Conservation (phyloP, 139 green algal species). For the Asterochloris sp. region DNA sequence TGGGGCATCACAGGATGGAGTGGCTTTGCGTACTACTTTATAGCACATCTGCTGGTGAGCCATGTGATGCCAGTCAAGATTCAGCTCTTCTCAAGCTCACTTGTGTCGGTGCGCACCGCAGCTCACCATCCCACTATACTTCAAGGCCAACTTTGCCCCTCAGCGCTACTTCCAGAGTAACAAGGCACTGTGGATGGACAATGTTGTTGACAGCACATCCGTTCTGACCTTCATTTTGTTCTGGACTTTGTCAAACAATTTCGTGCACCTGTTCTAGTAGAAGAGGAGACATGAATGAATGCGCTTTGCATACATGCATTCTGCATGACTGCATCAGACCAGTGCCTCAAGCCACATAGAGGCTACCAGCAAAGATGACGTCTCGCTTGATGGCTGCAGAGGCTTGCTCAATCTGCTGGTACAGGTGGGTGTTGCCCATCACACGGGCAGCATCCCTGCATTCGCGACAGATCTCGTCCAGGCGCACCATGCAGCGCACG, state of each 20-base stretch:
- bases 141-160: not conserved
- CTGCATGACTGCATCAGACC: not conserved
- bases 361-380: slow-evolving; percentile 90
- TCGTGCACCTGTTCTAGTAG: slow-evolving; percentile 43
- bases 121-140: not conserved
- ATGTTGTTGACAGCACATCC: slow-evolving; percentile 37
- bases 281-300: not conserved
- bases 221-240: slow-evolving; percentile 56
- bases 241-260: slow-evolving; percentile 50
- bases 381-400: slow-evolving; percentile 89
- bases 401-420: slow-evolving; percentile 86
- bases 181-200: slow-evolving; percentile 14
- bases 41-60: slow-evolving; percentile 30
- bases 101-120: not conserved
- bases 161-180: not conserved
- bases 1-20: slow-evolving; percentile 41
- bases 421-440: slow-evolving; percentile 91
- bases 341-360: slow-evolving; percentile 81
- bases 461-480: slow-evolving; percentile 81
- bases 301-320: not conserved
- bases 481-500: slow-evolving; percentile 82
- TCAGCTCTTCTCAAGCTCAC: not conserved
- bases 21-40: slow-evolving; percentile 42
- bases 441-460: slow-evolving; percentile 81
- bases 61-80: not conserved